Base-by-base conservation (phyloP, 2,329 filamentous ascomycete species). In the Cyphellophora attinorum region DNA sequence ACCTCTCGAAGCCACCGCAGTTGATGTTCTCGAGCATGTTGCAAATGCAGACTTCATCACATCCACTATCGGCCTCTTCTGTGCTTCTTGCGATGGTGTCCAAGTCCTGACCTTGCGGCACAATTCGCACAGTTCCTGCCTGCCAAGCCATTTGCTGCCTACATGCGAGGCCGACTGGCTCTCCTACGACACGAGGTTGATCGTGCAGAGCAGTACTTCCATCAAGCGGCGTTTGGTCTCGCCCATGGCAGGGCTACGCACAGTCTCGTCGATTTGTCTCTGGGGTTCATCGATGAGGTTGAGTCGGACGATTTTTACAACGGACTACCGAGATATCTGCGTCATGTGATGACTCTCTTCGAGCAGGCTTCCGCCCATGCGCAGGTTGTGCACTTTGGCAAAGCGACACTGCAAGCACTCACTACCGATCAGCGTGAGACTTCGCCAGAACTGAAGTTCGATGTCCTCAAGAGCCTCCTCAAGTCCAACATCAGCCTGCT, bases 401-500 rank as follows among this genome's bases (percentile, higher is more conserved):
- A 76, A 25, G 64, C 88, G 15, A 79, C 83, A 5, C 64, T 93
- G 27, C 78, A 85, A 49, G 81, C 83, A 19, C 45, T 62, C 21
- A 51, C 55, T 19, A 51, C 55, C 14, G 53, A 57, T 38, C 42
- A 49, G 11, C 50, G 49, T 30, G 52, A 55, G 23, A 49, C 55
- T 36, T 50, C 58, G 25, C 42, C 51, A 2, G 58, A 65, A 23
- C 62, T 59, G 37, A 72, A 74, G 40, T 73, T 72, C 2, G 83
- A 93, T 40, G 75, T 96, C 50, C 76, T 93, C 13, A 81, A 77
- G 46, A 80, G 86, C 3, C 70, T 94, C 2, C 96, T 96, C 65
- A 80, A 78, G 42, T 83, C 85, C 12, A 79, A 85, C 1, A 67
- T 91, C 13, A 75, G 82, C 40, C 85, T 81, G 12, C 82, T 77